Evolutionary conservation across 352 stramenopile species (phyloP), one percentile per base, ranked within the genome.

Genomic region (Phytophthora pseudosyringae): DNA sequence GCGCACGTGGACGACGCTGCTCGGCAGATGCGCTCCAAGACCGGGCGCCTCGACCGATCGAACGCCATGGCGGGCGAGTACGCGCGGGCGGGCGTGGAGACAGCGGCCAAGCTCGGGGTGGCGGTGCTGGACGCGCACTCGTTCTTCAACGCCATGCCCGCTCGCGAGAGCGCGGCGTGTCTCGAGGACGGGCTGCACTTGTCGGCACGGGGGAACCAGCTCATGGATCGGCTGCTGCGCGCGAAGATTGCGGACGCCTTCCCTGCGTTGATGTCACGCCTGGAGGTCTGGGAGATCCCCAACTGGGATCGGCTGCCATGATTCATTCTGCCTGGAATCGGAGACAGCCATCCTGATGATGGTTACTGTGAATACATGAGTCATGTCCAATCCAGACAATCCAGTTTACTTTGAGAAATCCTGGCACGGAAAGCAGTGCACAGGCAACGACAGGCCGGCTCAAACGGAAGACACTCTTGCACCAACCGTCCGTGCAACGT

Each of bases 141-240:
- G 10, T 45, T 75, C 15, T 88, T 88, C 49, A 80, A 77, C 40
- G 28, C 64, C 15, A 66, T 81, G 54, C 60, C 63, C 0, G 21
- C 45, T 4, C 48, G 66, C 16, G 62, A 83, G 35, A 71, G 71
- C 47, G 62, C 65, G 35, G 38, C 58, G 43, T 62, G 55, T 18
- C 68, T 89, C 12, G 64, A 63, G 18, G 81, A 90, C 60, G 81
- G 78, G 0, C 52, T 88, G 39, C 79, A 88, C 54, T 76, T 90
- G 15, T 80, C 41, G 11, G n/a, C 49, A 18, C 71, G 63, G 47
- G 81, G 81, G 21, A 90, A 90, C 52, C 61, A 50, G 11, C 26
- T 83, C 16, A 47, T 87, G 54, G 69, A 81, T 33, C 46, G 74
- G 41, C 54, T 75, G 35, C 50, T 87, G 6, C 36, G 56, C 1